phyloP scores from a whole-genome alignment of 495 filamentous ascomycete genomes.

The Trichodelitschia bisporula region DNA sequence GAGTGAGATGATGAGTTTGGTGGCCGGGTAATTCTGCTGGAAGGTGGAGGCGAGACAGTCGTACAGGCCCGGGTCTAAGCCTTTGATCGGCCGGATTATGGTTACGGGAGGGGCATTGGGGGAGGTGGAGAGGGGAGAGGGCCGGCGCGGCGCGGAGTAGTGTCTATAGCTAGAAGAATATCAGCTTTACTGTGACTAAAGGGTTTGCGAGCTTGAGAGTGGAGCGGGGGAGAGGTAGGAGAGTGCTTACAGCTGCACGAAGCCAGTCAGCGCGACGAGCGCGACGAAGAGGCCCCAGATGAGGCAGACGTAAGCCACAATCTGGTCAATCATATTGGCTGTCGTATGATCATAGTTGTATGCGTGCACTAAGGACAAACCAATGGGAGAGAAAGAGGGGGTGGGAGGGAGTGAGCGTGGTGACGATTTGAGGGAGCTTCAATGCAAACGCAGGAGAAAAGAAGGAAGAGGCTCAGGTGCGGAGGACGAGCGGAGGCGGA shows the following conservation, averaged over 20 bases:
- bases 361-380: neutral
- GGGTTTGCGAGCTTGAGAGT: neutral
- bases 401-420: neutral
- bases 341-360: neutral
- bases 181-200: neutral
- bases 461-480: neutral
- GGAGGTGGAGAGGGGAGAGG: constrained; percentile 14
- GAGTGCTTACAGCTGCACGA: neutral
- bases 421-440: neutral
- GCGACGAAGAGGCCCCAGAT: neutral
- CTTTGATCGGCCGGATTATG: constrained; percentile 80
- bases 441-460: neutral
- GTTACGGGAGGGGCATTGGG: constrained; percentile 41
- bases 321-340: no score
- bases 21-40: constrained; percentile 50
- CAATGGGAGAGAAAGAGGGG: neutral
- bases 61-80: constrained; percentile 71
- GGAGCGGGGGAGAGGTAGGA: neutral
- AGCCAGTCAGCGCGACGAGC: neutral
- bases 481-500: neutral
- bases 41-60: constrained; percentile 85
- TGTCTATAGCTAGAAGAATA: neutral
- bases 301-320: neutral
- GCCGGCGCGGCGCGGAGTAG: constrained; percentile 9
- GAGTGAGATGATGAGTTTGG: constrained; percentile 58